Evolutionary conservation across 306 rosid species (phyloP).

Genomic region (Cicer yamashitae): DNA sequence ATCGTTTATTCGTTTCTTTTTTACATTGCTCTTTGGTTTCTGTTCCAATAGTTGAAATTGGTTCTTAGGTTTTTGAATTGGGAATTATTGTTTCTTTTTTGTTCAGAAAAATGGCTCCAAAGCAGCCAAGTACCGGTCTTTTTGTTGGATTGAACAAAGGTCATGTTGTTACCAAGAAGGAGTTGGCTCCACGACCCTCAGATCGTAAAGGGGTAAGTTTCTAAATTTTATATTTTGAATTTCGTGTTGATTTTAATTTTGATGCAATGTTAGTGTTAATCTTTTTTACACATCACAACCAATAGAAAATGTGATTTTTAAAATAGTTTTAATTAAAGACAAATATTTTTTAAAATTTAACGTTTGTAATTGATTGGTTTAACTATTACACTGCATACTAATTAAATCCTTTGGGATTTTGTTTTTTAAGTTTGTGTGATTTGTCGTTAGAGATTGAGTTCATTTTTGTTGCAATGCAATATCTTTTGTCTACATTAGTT

Average conservation of each 20-base stretch:
- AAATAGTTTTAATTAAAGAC: too few relatives aligned
- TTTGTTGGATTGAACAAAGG: too few relatives aligned
- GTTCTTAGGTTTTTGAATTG: neutral
- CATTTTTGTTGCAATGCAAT: neutral
- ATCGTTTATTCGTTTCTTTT: neutral
- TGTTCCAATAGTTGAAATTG: neutral
- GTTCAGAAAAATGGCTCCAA: neutral
- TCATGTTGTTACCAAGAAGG: conserved; percentile 57
- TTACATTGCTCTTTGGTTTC: neutral
- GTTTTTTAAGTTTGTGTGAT: neutral
- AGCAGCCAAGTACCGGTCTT: too few relatives aligned
- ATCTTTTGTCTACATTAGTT: neutral
- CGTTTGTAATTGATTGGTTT: too few relatives aligned
- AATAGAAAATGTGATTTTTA: too few relatives aligned
- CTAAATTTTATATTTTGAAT: neutral
- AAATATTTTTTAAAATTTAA: too few relatives aligned
- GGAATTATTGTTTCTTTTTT: neutral
- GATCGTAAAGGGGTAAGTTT: conserved; percentile 67
- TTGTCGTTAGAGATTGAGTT: neutral
- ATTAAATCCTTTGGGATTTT: too few relatives aligned
- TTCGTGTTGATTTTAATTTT: too few relatives aligned
- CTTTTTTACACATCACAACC: too few relatives aligned
- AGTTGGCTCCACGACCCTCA: conserved; percentile 79
- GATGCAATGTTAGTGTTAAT: too few relatives aligned
- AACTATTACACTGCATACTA: too few relatives aligned